A percentile compares a stretch with the other conserved stretches of the same genome.
Evolutionary conservation across 805 yeast species (phyloP).

Genomic region (Candida argentea): DNA sequence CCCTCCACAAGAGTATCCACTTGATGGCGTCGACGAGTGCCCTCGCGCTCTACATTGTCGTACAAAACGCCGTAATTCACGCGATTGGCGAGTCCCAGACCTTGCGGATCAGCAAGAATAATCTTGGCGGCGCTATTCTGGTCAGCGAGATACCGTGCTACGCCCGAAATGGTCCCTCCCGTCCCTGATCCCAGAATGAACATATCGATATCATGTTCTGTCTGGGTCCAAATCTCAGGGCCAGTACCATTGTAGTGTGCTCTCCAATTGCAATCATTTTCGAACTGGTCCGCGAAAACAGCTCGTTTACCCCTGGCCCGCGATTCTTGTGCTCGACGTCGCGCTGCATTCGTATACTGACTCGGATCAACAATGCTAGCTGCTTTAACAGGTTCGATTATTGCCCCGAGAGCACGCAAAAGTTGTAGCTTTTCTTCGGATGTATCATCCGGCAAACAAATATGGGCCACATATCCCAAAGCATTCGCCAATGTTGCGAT

Average conservation of each 20-base stretch:
- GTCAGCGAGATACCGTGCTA: constrained; percentile 30
- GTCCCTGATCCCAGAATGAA: constrained; percentile 94
- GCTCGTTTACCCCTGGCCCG: constrained; percentile 41
- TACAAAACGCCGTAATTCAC: constrained; percentile 91
- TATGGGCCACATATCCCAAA: constrained; percentile 81
- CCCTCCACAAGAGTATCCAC: constrained; percentile 95
- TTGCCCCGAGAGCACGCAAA: constrained; percentile 68
- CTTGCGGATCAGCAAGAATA: constrained; percentile 90
- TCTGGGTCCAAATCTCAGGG: constrained; percentile 81
- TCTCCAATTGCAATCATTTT: constrained; percentile 84
- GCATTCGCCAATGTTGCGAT: constrained; percentile 86
- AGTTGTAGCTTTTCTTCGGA: constrained; percentile 72
- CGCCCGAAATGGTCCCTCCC: constrained; percentile 37
- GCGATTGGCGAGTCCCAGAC: constrained; percentile 81
- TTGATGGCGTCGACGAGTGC: constrained; percentile 89
- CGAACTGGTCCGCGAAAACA: constrained; percentile 91
- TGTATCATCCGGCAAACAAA: constrained; percentile 93
- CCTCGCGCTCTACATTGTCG: constrained; percentile 80
- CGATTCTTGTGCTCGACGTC: constrained; percentile 47
- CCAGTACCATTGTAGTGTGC: constrained; percentile 79
- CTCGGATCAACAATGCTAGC: constrained; percentile 91
- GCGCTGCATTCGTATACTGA: constrained; percentile 87
- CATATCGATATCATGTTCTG: constrained; percentile 53
- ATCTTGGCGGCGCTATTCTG: constrained; percentile 33
- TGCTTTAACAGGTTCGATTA: constrained; percentile 77